Evolutionary conservation across 2,329 filamentous ascomycete species (phyloP).

Genomic region (Lasiodiplodia sp.): DNA sequence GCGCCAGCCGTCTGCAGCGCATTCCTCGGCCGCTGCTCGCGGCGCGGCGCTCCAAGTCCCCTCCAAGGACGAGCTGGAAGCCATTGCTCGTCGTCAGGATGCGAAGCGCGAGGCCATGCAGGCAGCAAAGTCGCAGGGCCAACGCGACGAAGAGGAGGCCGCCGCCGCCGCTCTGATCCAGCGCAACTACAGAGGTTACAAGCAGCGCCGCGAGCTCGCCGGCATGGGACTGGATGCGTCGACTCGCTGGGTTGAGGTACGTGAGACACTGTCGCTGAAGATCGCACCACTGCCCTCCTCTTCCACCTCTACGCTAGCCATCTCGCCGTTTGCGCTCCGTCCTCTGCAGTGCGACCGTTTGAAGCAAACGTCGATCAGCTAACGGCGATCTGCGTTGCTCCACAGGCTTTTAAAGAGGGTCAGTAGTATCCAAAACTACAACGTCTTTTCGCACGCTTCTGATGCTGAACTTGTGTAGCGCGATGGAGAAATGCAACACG

Average conservation of each 20-base stretch:
- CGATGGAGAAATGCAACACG: slow-evolving; percentile 61
- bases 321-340: slow-evolving; percentile 31
- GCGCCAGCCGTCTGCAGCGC: neutral
- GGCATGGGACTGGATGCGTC: slow-evolving; percentile 74
- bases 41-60: slow-evolving; percentile 17
- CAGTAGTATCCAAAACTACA: slow-evolving; percentile 35
- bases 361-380: slow-evolving; percentile 20
- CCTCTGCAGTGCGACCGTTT: neutral
- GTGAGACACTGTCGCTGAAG: slow-evolving; percentile 42
- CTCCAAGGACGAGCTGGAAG: slow-evolving; percentile 23
- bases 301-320: slow-evolving; percentile 14
- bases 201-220: slow-evolving; percentile 72
- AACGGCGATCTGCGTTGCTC: slow-evolving; percentile 36
- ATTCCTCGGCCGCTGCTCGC: slow-evolving; percentile 15
- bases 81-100: slow-evolving; percentile 27
- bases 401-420: slow-evolving; percentile 60
- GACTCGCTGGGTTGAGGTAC: slow-evolving; percentile 74
- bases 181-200: slow-evolving; percentile 80
- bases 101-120: slow-evolving; percentile 22
- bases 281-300: neutral
- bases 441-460: slow-evolving; percentile 8
- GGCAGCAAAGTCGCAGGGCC: neutral
- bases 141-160: slow-evolving; percentile 20
- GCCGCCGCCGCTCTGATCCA: slow-evolving; percentile 46
- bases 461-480: slow-evolving; percentile 50